A percentile compares a stretch with the other conserved stretches of the same genome.
Evolutionary conservation across 345 rosid species (phyloP).

Genomic region (Citropsis articulata): DNA sequence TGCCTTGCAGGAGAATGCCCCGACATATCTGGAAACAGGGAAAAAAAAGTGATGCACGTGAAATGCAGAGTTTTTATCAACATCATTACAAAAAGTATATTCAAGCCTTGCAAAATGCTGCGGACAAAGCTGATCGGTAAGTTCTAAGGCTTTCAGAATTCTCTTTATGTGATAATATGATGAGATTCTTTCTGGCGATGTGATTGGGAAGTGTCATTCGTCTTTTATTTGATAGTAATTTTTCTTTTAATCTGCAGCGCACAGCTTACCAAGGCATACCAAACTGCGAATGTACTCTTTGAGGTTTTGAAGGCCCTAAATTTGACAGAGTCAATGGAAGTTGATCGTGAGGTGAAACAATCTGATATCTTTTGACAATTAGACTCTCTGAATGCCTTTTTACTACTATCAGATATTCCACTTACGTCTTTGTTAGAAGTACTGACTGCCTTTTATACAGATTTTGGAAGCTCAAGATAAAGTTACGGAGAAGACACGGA

Average conservation of each 20-base stretch:
- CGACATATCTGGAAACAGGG: constrained; percentile 65
- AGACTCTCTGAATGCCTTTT: background rate
- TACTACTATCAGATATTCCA: background rate
- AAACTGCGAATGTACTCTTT: constrained; percentile 98
- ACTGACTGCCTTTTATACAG: constrained; percentile 38
- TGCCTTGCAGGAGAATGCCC: constrained; percentile 63
- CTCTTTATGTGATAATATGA: background rate
- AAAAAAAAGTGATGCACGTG: constrained; percentile 85
- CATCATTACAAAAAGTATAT: constrained; percentile 82
- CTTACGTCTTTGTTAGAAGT: constrained; percentile 6
- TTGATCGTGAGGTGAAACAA: constrained; percentile 82
- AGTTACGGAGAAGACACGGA: constrained; percentile 94
- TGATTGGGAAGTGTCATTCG: background rate
- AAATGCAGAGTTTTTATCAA: constrained; percentile 87
- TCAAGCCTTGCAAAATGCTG: constrained; percentile 83
- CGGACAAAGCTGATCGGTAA: constrained; percentile 94
- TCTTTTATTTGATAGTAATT: background rate
- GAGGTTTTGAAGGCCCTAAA: constrained; percentile 98
- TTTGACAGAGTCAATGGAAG: constrained; percentile 91
- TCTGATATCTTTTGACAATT: background rate
- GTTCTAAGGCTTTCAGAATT: constrained; percentile 22
- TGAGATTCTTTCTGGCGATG: background rate
- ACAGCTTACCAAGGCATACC: constrained; percentile 98
- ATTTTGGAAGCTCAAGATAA: constrained; percentile 90
- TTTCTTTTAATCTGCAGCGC: constrained; percentile 54